Conservation (phyloP, 2,329 filamentous ascomycete genomes). For the Blastomyces silverae region DNA sequence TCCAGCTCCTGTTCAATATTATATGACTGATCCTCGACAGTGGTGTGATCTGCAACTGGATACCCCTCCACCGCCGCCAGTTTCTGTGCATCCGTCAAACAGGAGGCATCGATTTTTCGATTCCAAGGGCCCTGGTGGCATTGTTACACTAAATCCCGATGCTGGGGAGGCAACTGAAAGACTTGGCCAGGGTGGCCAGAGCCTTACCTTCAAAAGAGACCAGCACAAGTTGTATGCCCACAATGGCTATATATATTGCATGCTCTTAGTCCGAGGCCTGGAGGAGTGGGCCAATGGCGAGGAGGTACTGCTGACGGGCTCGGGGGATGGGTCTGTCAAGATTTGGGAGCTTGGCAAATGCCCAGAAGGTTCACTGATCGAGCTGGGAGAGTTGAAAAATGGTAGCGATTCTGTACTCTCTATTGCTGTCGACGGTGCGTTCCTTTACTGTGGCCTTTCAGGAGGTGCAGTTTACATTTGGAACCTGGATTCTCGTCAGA, state of each 20-base stretch:
- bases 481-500: constrained; percentile 91
- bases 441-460: constrained; percentile 84
- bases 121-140: constrained; percentile 75
- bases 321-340: constrained; percentile 89
- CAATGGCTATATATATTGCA: constrained; percentile 92
- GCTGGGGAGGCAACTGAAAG: constrained; percentile 49
- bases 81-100: constrained; percentile 64
- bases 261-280: constrained; percentile 73
- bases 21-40: constrained; percentile 32
- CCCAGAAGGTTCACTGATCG: constrained; percentile 56
- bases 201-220: constrained; percentile 72
- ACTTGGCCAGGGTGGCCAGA: constrained; percentile 51
- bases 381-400: constrained; percentile 62
- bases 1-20: neutral
- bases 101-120: constrained; percentile 89
- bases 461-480: constrained; percentile 88
- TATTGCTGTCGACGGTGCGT: constrained; percentile 78
- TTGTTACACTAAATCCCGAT: constrained; percentile 65
- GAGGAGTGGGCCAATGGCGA: constrained; percentile 59
- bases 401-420: constrained; percentile 63
- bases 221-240: constrained; percentile 86
- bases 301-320: constrained; percentile 82
- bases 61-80: constrained; percentile 55
- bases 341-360: constrained; percentile 71
- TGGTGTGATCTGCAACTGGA: constrained; percentile 74